Conservation (phyloP, 2,329 filamentous ascomycete species). For the Tolypocladium ovalisporum region DNA sequence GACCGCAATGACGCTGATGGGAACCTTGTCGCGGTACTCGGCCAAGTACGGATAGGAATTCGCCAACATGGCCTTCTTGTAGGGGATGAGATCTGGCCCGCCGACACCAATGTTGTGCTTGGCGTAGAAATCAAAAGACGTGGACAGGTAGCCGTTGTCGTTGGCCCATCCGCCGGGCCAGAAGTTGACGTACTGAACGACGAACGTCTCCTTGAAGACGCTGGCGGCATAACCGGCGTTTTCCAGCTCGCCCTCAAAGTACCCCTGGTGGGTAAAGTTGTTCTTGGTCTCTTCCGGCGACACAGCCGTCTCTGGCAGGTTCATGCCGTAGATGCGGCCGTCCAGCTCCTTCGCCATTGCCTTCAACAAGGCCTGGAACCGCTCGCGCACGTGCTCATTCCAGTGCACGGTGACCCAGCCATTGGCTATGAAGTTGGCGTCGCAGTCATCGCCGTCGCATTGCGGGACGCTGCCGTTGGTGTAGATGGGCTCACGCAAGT, state of each 20-base stretch:
- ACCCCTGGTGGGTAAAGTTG: not conserved
- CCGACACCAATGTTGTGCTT: not conserved
- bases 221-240: not conserved
- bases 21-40: not conserved
- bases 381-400: constrained; percentile 2
- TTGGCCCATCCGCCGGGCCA: constrained; percentile 9
- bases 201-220: constrained; percentile 7
- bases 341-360: constrained; percentile 8
- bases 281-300: not conserved
- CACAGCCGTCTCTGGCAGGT: constrained; percentile 10
- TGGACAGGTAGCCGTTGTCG: not conserved
- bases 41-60: not conserved
- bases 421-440: not conserved
- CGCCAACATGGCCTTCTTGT: not conserved
- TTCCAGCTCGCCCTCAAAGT: not conserved
- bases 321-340: constrained; percentile 8
- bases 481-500: constrained; percentile 7
- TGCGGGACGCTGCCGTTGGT: constrained; percentile 9
- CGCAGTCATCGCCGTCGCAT: constrained; percentile 8
- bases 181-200: constrained; percentile 12
- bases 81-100: not conserved
- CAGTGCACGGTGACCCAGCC: not conserved
- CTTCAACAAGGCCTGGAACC: constrained; percentile 6
- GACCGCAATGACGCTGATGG: not conserved
- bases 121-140: not conserved